Evolutionary conservation across 768 basidiomycete species (phyloP).

Genomic region (Lentinula aciculospora): DNA sequence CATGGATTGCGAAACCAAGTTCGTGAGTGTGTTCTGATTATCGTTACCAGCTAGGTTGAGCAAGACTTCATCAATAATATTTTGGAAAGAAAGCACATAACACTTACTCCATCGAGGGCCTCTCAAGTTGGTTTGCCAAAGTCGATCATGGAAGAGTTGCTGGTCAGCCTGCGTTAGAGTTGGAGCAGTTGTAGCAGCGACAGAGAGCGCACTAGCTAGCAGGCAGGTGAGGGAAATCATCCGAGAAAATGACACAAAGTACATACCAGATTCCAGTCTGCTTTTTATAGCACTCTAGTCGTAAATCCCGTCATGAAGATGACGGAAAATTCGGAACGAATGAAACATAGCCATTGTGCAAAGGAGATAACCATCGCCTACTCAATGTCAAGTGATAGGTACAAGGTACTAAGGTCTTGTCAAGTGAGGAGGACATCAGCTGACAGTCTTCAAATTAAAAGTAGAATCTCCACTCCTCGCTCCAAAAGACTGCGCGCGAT

Average conservation of each 20-base stretch:
- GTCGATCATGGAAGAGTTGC: conserved; percentile 20
- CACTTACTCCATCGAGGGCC: conserved; percentile 25
- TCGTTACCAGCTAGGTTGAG: conserved; percentile 25
- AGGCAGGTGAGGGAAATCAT: background rate
- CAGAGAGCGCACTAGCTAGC: background rate
- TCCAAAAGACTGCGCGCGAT: background rate
- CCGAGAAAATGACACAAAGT: background rate
- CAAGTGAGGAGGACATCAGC: background rate
- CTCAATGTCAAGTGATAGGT: background rate
- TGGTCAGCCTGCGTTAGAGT: conserved; percentile 15
- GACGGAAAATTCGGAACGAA: background rate
- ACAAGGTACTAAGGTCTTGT: background rate
- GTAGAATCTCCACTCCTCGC: background rate
- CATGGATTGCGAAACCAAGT: conserved; percentile 20
- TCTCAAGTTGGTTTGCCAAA: conserved; percentile 25
- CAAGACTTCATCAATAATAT: background rate
- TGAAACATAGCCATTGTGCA: background rate
- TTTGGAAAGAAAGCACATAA: background rate
- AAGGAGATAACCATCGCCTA: background rate
- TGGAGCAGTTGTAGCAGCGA: background rate
- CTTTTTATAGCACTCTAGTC: background rate
- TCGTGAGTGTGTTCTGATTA: conserved; percentile 23
- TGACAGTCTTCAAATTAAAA: background rate
- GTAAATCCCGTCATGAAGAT: background rate
- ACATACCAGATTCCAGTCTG: background rate